Evolutionary conservation across 257 asterid genomes (phyloP).

Genomic region (Solanum phureja): DNA sequence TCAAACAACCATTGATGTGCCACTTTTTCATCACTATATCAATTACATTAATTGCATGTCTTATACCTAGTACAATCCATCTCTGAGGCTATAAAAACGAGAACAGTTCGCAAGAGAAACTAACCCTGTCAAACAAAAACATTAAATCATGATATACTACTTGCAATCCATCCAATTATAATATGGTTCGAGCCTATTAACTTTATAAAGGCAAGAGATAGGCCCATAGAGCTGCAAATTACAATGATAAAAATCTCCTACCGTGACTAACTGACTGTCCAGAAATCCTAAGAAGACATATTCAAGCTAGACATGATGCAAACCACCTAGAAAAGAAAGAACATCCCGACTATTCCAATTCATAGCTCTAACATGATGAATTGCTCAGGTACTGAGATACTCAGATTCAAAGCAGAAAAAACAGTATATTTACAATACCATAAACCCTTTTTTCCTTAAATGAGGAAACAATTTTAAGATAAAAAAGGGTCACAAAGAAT

Average conservation of each 20-base stretch:
- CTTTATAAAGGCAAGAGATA: background rate
- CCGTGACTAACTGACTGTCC: background rate
- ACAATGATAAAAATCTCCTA: background rate
- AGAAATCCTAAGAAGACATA: background rate
- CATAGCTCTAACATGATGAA: background rate
- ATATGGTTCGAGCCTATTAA: background rate
- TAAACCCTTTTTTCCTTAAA: background rate
- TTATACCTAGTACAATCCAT: background rate
- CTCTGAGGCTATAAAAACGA: background rate
- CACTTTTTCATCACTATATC: background rate
- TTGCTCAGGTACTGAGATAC: background rate
- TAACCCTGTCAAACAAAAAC: background rate
- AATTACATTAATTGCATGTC: background rate
- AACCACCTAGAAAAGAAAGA: background rate
- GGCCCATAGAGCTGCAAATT: background rate
- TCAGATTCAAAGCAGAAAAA: background rate
- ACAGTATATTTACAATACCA: background rate
- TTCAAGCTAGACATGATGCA: background rate
- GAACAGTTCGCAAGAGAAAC: background rate
- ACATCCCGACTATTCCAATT: background rate
- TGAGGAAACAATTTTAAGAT: background rate
- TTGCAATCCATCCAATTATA: background rate
- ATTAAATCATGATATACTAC: background rate
- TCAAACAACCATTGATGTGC: background rate
- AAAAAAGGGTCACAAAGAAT: background rate